Conservation (phyloP, 306 rosid genomes). For the Cicer chorassanicum region DNA sequence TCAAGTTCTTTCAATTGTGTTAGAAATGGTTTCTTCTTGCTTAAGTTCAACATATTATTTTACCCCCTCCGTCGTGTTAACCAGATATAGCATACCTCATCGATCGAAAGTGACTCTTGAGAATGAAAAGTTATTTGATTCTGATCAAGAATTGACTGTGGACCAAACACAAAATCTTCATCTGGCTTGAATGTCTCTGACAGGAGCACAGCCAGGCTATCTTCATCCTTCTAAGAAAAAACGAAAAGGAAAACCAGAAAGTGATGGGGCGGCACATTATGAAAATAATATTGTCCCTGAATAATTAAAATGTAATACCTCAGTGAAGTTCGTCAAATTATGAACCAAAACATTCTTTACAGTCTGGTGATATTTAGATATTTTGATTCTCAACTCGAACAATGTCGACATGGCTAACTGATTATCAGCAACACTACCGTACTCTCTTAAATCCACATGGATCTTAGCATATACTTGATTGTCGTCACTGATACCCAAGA, state of each 20-base stretch:
- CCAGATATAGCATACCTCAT: constrained; percentile 48
- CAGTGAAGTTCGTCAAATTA: constrained; percentile 59
- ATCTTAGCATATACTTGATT: constrained; percentile 75
- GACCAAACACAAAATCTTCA: constrained; percentile 87
- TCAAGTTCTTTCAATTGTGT: too few relatives aligned
- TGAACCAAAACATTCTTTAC: constrained; percentile 65
- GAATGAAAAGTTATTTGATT: constrained; percentile 47
- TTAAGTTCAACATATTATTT: too few relatives aligned
- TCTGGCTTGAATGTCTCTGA: constrained; percentile 78
- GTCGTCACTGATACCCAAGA: constrained; percentile 76
- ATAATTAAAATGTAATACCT: constrained; percentile 56
- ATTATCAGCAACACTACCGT: constrained; percentile 73
- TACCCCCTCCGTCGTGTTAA: background rate
- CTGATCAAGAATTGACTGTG: constrained; percentile 69
- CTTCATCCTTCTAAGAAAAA: constrained; percentile 70
- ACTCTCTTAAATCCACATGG: constrained; percentile 62
- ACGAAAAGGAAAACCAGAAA: constrained; percentile 42
- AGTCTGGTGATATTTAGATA: constrained; percentile 56
- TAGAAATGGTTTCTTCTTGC: too few relatives aligned
- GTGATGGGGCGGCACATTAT: background rate
- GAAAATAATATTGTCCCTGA: constrained; percentile 18
- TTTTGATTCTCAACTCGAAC: constrained; percentile 63
- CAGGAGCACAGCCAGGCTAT: constrained; percentile 63
- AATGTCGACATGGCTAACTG: constrained; percentile 66
- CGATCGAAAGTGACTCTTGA: constrained; percentile 52